These are phyloP conservation scores for Senna tora DNA, from an alignment of 306 rosid genomes.

Conservation along the genomic window DNA sequence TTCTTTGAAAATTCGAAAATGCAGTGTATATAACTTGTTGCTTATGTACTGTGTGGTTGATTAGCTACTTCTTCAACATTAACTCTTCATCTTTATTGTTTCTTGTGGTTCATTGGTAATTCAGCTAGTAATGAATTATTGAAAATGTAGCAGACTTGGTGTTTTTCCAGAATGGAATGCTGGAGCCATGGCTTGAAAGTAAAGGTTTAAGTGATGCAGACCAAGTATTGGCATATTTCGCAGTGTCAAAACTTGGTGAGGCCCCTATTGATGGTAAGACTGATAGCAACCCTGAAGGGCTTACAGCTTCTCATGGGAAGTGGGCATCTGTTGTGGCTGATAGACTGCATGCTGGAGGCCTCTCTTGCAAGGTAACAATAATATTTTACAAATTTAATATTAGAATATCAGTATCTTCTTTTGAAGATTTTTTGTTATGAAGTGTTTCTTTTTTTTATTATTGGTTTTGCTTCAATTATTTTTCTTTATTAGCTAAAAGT, in stretches of 20 bases:
- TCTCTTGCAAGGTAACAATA: conserved; percentile 79
- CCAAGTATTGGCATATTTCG: conserved; percentile 93
- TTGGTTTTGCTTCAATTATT: background rate
- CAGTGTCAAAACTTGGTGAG: conserved; percentile 90
- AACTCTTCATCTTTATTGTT: background rate
- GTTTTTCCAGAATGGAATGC: conserved; percentile 98
- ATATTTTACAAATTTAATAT: background rate
- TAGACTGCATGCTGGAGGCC: conserved; percentile 76
- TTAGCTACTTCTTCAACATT: background rate
- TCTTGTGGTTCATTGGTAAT: background rate
- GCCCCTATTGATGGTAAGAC: conserved; percentile 84
- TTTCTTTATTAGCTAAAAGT: background rate
- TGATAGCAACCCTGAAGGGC: conserved; percentile 93
- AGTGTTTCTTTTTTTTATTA: background rate
- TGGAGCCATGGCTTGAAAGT: conserved; percentile 89
- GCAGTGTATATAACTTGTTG: background rate
- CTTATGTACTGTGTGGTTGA: background rate
- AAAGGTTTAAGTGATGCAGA: conserved; percentile 70
- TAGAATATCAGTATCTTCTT: background rate
- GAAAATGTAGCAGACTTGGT: conserved; percentile 88
- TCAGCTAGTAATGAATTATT: conserved; percentile 16
- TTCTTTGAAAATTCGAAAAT: too few species aligned
- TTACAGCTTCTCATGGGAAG: conserved; percentile 89
- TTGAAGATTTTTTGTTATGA: conserved; percentile 2
- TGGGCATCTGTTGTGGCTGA: conserved; percentile 82